Percentiles rank a stretch among this genome's conserved stretches.
These are phyloP conservation scores for Rutidosis leptorrhynchoides DNA, from an alignment of 129 eudicot genomes.

Conservation along the genomic window DNA sequence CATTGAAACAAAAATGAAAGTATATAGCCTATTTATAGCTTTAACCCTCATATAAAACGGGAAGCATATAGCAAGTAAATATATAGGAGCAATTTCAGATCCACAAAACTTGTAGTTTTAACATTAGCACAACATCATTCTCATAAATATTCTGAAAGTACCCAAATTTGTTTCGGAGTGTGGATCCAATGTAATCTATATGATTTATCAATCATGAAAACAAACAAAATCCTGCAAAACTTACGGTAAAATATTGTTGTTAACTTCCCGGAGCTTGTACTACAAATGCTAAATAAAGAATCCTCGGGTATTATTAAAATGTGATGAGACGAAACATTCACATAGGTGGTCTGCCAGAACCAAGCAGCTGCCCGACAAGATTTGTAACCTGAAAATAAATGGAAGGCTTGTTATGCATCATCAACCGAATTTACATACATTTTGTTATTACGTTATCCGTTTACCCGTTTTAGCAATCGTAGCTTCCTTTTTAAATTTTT, in stretches of 20 bases:
- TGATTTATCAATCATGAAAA: slow-evolving; percentile 30
- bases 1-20: too few species aligned
- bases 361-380: slow-evolving; percentile 74
- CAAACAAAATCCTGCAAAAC: slow-evolving; percentile 18
- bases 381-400: slow-evolving; percentile 62
- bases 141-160: slow-evolving; percentile 11
- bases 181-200: slow-evolving; percentile 22
- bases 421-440: background rate
- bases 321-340: slow-evolving; percentile 25
- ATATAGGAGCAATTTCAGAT: background rate
- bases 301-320: slow-evolving; percentile 21
- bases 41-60: background rate
- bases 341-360: slow-evolving; percentile 54
- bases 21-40: too few species aligned
- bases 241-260: slow-evolving; percentile 17
- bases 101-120: background rate
- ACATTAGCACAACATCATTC: slow-evolving; percentile 18
- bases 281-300: slow-evolving; percentile 20
- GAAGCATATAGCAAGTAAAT: background rate
- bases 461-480: too few species aligned
- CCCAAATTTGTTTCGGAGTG: slow-evolving; percentile 27
- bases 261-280: slow-evolving; percentile 13
- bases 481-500: too few species aligned
- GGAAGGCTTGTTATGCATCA: slow-evolving; percentile 4
- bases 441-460: background rate